Conservation (phyloP, 2,329 filamentous ascomycete genomes). For the Tympanopsis confertula region DNA sequence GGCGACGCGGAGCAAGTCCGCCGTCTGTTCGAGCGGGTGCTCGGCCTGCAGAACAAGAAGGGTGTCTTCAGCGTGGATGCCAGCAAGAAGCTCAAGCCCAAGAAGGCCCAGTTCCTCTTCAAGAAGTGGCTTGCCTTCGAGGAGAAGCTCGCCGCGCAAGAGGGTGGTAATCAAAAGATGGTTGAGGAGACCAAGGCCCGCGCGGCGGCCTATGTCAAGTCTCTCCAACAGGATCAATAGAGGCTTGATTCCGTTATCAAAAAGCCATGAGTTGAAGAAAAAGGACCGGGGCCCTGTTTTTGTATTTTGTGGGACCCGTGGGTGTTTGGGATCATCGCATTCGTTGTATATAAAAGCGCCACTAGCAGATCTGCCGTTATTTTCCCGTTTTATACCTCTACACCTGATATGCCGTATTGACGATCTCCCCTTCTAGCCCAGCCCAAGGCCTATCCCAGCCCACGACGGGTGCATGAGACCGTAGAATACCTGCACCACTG, state of each 20-base stretch:
- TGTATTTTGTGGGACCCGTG: neutral
- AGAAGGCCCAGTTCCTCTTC: constrained; percentile 79
- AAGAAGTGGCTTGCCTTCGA: constrained; percentile 88
- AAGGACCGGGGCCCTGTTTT: neutral
- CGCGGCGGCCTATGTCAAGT: constrained; percentile 59
- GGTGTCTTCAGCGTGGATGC: neutral
- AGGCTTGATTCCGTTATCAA: neutral
- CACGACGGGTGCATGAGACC: too few species aligned
- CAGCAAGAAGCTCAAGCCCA: constrained; percentile 59
- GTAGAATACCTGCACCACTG: too few species aligned
- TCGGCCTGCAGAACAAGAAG: constrained; percentile 63
- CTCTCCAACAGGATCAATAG: neutral
- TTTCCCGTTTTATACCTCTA: too few species aligned
- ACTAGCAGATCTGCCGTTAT: too few species aligned
- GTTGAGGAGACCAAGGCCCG: constrained; percentile 59
- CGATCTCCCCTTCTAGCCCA: too few species aligned
- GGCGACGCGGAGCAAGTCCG: constrained; percentile 36
- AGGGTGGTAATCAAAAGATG: constrained; percentile 53
- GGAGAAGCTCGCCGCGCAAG: constrained; percentile 24
- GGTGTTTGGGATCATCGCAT: neutral
- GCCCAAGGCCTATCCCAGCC: too few species aligned
- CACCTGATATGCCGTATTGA: too few species aligned
- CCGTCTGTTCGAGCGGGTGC: constrained; percentile 54
- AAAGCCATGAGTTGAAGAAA: neutral
- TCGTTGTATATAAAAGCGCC: neutral